Conservation (phyloP, 108 stramenopile species). For the Cyclostephanos invisitatus region DNA sequence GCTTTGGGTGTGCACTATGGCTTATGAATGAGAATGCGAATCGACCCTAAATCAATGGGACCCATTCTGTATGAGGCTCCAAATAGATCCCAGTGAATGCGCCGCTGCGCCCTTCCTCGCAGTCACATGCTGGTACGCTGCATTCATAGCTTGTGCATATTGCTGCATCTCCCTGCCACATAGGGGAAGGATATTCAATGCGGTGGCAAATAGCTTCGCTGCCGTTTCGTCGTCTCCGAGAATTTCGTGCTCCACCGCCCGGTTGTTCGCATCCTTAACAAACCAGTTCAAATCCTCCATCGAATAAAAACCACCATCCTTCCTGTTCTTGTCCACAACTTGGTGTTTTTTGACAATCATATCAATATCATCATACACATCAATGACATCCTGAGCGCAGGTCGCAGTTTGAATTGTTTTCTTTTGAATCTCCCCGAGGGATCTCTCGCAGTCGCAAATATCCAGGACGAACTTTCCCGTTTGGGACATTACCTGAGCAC, state of each 20-base stretch:
- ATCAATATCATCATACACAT: constrained; percentile 41
- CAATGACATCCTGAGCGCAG: constrained; percentile 31
- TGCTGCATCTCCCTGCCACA: constrained; percentile 28
- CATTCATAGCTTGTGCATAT: constrained; percentile 22
- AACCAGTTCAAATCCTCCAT: constrained; percentile 47
- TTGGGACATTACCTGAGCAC: constrained; percentile 11
- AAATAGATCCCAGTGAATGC: constrained; percentile 20
- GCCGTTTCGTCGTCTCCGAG: constrained; percentile 39
- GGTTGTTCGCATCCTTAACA: constrained; percentile 43
- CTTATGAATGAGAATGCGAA: too few species aligned
- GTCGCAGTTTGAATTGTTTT: constrained; percentile 39
- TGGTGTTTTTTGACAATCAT: constrained; percentile 24
- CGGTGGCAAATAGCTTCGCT: constrained; percentile 19
- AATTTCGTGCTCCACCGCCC: constrained; percentile 27
- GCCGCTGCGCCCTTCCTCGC: constrained; percentile 6
- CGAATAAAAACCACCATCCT: constrained; percentile 23
- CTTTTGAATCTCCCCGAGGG: constrained; percentile 40
- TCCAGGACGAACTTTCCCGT: constrained; percentile 22
- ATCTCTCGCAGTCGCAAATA: constrained; percentile 14
- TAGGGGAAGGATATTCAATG: constrained; percentile 41
- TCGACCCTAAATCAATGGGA: background rate
- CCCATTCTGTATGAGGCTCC: background rate
- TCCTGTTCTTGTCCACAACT: background rate
- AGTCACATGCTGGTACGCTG: constrained; percentile 12
- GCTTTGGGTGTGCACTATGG: too few species aligned